Evolutionary conservation across 495 filamentous ascomycete species (phyloP).

Genomic region (Aspergillus saccharolyticus): DNA sequence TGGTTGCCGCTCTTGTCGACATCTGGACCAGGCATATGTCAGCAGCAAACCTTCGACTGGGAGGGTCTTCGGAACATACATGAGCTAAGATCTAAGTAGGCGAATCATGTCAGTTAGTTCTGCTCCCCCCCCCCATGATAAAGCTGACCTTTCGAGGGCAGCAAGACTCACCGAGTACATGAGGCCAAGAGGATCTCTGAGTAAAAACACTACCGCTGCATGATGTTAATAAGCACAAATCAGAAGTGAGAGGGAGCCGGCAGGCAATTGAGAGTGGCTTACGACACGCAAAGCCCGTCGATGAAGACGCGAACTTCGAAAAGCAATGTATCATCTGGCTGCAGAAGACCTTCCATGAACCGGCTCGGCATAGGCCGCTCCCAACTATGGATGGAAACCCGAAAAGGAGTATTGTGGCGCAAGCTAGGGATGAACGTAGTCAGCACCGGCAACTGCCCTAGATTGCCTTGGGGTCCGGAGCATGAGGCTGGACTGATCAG

Average conservation of each 20-base stretch:
- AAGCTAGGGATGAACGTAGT: constrained; percentile 74
- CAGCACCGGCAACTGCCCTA: constrained; percentile 58
- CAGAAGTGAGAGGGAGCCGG: not conserved
- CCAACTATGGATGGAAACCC: constrained; percentile 81
- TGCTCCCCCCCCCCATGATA: not conserved
- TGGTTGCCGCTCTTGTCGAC: constrained; percentile 57
- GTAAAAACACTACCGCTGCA: constrained; percentile 49
- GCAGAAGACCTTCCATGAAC: constrained; percentile 55
- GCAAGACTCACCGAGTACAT: constrained; percentile 44
- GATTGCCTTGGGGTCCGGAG: constrained; percentile 26
- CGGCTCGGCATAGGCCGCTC: constrained; percentile 58
- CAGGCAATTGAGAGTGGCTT: constrained; percentile 22
- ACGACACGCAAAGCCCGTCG: constrained; percentile 66
- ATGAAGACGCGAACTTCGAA: constrained; percentile 67
- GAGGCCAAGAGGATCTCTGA: constrained; percentile 56
- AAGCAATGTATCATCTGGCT: constrained; percentile 54
- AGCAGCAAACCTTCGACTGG: not conserved
- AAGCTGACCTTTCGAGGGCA: not conserved
- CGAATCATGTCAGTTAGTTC: not conserved
- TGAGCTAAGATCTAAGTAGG: constrained; percentile 17
- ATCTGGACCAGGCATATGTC: constrained; percentile 32
- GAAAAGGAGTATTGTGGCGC: constrained; percentile 54
- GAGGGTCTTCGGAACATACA: constrained; percentile 1
- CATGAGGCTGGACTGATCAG: constrained; percentile 25
- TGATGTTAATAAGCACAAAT: not conserved